Base-by-base conservation (phyloP, 768 basidiomycete genomes). In the Agrocybe pediades region DNA sequence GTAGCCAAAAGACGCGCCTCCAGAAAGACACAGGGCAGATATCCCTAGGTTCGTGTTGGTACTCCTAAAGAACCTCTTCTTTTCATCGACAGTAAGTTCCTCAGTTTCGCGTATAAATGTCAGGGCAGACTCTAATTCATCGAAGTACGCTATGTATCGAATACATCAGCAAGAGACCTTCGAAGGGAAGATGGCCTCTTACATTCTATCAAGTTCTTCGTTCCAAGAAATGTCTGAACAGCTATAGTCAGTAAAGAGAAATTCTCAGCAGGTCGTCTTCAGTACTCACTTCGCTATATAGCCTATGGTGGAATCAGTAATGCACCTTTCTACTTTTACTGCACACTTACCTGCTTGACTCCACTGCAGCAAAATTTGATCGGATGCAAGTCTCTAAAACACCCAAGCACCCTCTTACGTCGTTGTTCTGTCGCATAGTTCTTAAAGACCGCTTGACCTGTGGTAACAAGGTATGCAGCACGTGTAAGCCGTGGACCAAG, bases 1-100 rank as follows among this genome's bases (percentile, higher is more conserved):
- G 67, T 96, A 97, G 8, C 94, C 95, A 65, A 98, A 96, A 1
- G 88, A 87, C 7, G 92, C 97, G 6, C 97, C 96, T 15, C 97
- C 97, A n/a, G 91, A 94, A 9, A 99, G 79, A 69, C 96, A 98
- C 4, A 99, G 73, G 0, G 97, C 96, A 36, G 91, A 89, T 3
- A 90, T 85, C 20, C 79, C 79, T 9, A 95, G 79, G 71, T 97
- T 95, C 44, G 90, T 88, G 65, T 92, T 94, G 41, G 88, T 84
- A 56, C 82, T 87, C 66, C 89, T 89, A 76, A 97, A 98, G 68
- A 99, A 98, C 9, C 86, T 81, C 59, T 84, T 84, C 74, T 98
- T 98, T 72, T 98, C 95, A 51, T 97, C 92, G 13, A 84, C 73
- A 0, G 88, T 83, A 7, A 98, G 72, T 23, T 87, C 84, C 0